phyloP scores from a whole-genome alignment of 768 basidiomycete species.

The Lanmaoa rubissima region DNA sequence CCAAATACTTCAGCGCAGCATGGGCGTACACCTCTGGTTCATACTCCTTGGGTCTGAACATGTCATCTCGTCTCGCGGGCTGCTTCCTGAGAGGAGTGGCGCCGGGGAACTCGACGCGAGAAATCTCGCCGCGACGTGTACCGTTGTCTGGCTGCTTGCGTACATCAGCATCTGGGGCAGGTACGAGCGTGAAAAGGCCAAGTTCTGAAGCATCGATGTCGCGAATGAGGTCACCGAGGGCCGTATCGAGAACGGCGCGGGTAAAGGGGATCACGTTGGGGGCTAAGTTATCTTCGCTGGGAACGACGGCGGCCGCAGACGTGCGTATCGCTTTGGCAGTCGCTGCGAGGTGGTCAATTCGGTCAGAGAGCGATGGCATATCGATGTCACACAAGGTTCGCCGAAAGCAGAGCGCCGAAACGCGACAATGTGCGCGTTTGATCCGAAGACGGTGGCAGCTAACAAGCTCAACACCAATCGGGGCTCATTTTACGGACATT shows the following conservation, averaged over 20 bases:
- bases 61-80: constrained; percentile 38
- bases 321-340: constrained; percentile 51
- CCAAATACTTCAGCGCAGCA: constrained; percentile 74
- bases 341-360: constrained; percentile 61
- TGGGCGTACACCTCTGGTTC: constrained; percentile 76
- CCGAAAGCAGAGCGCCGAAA: background rate
- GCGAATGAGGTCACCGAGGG: constrained; percentile 74
- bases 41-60: constrained; percentile 39
- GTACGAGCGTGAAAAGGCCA: constrained; percentile 67
- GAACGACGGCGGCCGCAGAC: constrained; percentile 37
- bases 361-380: constrained; percentile 62
- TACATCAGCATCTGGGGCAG: constrained; percentile 33
- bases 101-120: constrained; percentile 63
- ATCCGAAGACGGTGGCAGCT: background rate
- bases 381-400: background rate
- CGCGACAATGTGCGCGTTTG: background rate
- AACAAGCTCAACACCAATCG: background rate
- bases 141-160: constrained; percentile 28
- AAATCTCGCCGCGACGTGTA: constrained; percentile 42
- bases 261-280: constrained; percentile 46
- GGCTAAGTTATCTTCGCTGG: constrained; percentile 16
- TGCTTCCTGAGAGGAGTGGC: constrained; percentile 66
- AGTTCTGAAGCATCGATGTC: constrained; percentile 77
- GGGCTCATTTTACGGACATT: background rate
- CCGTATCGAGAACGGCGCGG: constrained; percentile 57